Conservation (phyloP, 2,329 filamentous ascomycete species). For the Cyanodermella asteris region DNA sequence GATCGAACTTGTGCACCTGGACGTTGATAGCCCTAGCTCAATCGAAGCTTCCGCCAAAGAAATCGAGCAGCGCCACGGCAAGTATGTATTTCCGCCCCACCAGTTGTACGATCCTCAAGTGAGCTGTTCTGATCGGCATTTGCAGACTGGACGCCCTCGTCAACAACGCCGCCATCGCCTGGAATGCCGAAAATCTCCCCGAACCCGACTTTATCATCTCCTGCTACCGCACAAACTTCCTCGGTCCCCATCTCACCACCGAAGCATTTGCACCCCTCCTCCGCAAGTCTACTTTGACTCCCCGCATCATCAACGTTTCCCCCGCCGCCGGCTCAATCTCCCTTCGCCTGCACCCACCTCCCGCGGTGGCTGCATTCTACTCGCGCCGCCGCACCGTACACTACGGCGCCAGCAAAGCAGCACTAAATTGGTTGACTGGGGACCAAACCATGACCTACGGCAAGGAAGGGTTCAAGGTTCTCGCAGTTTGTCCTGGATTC, state of each 20-base stretch:
- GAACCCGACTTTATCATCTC: no score
- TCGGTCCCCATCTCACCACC: background rate
- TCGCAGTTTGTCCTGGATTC: background rate
- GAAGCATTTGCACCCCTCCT: background rate
- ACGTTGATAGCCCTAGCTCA: background rate
- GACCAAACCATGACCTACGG: background rate
- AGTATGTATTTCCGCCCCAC: no score
- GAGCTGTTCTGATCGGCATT: no score
- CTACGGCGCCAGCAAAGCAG: conserved; percentile 1
- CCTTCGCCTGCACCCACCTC: background rate
- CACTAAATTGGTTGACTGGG: background rate
- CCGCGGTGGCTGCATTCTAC: background rate
- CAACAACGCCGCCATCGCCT: conserved; percentile 11
- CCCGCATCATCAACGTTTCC: conserved; percentile 1
- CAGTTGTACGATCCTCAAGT: no score
- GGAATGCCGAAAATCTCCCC: background rate
- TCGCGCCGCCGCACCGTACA: no score
- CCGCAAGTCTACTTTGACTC: background rate
- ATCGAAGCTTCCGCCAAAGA: background rate
- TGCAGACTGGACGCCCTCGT: conserved; percentile 8
- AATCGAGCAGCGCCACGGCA: no score
- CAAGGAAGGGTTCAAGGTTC: conserved; percentile 1
- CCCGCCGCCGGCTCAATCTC: background rate
- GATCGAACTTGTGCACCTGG: background rate
- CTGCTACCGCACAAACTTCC: background rate